Conservation (phyloP, 495 filamentous ascomycete genomes). For the Lindgomyces ingoldianus region DNA sequence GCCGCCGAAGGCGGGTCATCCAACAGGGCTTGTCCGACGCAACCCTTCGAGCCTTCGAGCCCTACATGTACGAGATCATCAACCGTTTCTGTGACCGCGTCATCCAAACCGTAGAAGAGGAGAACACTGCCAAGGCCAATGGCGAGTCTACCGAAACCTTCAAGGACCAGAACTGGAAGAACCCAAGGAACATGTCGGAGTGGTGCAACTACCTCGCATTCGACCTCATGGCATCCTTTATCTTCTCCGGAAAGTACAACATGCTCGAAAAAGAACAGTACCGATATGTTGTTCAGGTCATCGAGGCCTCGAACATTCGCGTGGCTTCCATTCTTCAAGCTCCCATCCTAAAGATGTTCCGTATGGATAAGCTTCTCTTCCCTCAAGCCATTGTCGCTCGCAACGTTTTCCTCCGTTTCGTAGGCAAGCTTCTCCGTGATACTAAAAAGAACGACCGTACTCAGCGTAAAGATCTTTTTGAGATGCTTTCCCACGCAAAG, state of each 20-base stretch:
- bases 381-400: conserved; percentile 12
- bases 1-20: too few species aligned
- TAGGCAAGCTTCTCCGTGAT: conserved; percentile 21
- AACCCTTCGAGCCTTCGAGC: too few species aligned
- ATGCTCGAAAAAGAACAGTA: conserved; percentile 18
- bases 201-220: conserved; percentile 26
- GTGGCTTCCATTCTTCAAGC: conserved; percentile 9
- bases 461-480: conserved; percentile 15
- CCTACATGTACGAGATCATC: too few species aligned
- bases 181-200: conserved; percentile 11
- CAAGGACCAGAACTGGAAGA: conserved; percentile 8
- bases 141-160: conserved; percentile 1
- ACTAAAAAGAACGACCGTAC: conserved; percentile 17
- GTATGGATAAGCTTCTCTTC: conserved; percentile 20
- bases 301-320: conserved; percentile 22
- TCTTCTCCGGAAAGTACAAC: conserved; percentile 11
- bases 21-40: too few species aligned
- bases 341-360: conserved; percentile 9
- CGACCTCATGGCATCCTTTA: conserved; percentile 19
- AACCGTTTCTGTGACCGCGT: conserved; percentile 9
- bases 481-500: too few species aligned
- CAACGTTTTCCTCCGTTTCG: conserved; percentile 18
- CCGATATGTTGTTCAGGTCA: conserved; percentile 17
- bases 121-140: background rate
- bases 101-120: conserved; percentile 18